Percentiles rank a stretch among this genome's conserved stretches.
phyloP scores from a whole-genome alignment of 495 filamentous ascomycete genomes.

The Hypoxylon intermedium region DNA sequence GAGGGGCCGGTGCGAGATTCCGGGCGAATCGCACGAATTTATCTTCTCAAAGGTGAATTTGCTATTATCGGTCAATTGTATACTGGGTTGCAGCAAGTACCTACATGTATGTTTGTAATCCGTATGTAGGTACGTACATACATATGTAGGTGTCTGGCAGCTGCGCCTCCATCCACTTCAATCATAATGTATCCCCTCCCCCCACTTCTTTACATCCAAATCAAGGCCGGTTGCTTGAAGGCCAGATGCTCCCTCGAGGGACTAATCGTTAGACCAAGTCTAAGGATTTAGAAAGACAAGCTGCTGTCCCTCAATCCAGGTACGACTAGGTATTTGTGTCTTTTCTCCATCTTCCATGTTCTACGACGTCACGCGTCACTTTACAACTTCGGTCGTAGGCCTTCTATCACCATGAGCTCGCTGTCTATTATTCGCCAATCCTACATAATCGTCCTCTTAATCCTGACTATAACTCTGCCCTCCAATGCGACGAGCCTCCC shows the following conservation, averaged over 20 bases:
- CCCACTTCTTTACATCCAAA: constrained; percentile 20
- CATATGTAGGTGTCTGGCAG: background rate
- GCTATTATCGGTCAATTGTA: no score
- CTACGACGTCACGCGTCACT: constrained; percentile 13
- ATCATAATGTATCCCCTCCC: no score
- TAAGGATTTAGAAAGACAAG: background rate
- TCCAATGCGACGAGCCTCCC: constrained; percentile 22
- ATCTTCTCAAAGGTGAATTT: no score
- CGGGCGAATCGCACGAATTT: no score
- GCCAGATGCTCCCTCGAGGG: no score
- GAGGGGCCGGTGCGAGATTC: no score
- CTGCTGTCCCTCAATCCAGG: no score
- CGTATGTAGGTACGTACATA: constrained; percentile 7
- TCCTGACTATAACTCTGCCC: constrained; percentile 9
- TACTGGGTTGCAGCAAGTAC: no score
- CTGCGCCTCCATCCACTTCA: constrained; percentile 5
- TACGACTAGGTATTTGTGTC: no score
- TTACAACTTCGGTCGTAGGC: background rate
- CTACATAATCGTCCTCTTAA: constrained; percentile 10
- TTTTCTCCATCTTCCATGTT: constrained; percentile 8
- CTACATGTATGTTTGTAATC: background rate
- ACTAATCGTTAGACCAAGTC: background rate
- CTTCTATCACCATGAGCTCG: constrained; percentile 15
- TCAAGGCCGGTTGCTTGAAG: background rate
- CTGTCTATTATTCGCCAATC: constrained; percentile 7